These are phyloP conservation scores for Straminergon stramineum DNA, from an alignment of 225 moss, liverwort and hornwort genomes.

Conservation along the genomic window DNA sequence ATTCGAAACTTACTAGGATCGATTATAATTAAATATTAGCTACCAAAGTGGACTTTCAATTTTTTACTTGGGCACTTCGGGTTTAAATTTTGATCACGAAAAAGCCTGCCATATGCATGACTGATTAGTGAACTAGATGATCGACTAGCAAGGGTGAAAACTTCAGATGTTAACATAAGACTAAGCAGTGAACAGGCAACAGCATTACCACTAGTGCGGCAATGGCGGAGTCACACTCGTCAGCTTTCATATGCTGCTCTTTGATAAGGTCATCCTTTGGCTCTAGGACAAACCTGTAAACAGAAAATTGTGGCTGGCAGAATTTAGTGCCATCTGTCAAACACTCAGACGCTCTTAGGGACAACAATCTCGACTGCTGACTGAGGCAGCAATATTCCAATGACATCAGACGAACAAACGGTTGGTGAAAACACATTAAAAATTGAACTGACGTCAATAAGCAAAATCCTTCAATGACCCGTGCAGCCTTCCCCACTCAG, in stretches of 20 bases:
- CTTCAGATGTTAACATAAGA: not conserved
- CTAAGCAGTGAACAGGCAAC: not conserved
- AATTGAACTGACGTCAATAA: not conserved
- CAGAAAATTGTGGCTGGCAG: not conserved
- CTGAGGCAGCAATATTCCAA: not conserved
- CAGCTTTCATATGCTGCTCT: conserved; percentile 73
- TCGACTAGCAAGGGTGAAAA: not conserved
- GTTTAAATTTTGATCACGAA: not conserved
- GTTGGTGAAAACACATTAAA: not conserved
- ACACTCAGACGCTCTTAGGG: not conserved
- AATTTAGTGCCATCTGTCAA: not conserved
- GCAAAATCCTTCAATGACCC: not conserved
- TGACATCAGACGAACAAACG: not conserved
- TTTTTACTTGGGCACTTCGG: not conserved
- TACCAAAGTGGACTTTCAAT: not conserved
- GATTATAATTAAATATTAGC: not conserved
- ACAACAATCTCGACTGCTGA: not conserved
- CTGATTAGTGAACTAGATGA: not conserved
- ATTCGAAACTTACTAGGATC: not conserved
- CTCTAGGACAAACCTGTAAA: conserved; percentile 66
- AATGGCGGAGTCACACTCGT: conserved; percentile 64
- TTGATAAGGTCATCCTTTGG: conserved; percentile 64
- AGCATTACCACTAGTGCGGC: conserved; percentile 52
- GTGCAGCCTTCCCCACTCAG: not conserved
- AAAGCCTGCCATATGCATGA: not conserved